phyloP scores from a whole-genome alignment of 2,329 filamentous ascomycete species.

The Diaporthe australafricana region DNA sequence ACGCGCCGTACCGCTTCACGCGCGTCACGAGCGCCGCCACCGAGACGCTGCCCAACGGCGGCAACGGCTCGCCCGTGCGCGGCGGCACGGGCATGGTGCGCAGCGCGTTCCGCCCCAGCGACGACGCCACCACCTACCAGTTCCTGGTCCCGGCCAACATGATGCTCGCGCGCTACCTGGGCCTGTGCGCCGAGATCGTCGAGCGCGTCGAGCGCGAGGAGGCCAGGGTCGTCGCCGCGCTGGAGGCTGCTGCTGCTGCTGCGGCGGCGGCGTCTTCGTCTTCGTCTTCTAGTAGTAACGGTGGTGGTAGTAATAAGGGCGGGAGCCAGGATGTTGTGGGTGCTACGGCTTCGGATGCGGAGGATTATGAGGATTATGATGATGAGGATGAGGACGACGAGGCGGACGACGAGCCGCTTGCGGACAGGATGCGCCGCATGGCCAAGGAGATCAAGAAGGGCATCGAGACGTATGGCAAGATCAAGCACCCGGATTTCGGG shows the following conservation, averaged over 20 bases:
- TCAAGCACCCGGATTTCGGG: constrained; percentile 69
- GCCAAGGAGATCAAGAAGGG: constrained; percentile 71
- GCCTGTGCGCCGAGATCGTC: constrained; percentile 52
- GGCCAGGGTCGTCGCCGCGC: constrained; percentile 34
- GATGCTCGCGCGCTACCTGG: constrained; percentile 71
- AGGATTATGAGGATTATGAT: neutral
- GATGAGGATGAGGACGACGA: neutral
- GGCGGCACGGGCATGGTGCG: constrained; percentile 77
- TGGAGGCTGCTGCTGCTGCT: constrained; percentile 9
- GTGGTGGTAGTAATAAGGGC: no score
- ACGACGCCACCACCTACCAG: constrained; percentile 82
- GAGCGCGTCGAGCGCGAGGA: constrained; percentile 47
- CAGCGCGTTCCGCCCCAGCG: constrained; percentile 82
- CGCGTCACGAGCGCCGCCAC: constrained; percentile 74
- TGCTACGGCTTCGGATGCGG: neutral
- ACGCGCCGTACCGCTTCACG: constrained; percentile 75
- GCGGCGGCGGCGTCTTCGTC: neutral
- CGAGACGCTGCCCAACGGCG: constrained; percentile 76
- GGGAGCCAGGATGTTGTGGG: constrained; percentile 21
- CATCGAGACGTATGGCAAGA: constrained; percentile 75
- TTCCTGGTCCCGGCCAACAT: constrained; percentile 84
- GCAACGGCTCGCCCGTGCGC: constrained; percentile 78
- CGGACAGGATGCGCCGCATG: constrained; percentile 61
- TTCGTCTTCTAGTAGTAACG: neutral
- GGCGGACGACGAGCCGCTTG: constrained; percentile 37